Evolutionary conservation across 495 filamentous ascomycete genomes (phyloP), one percentile per base, ranked within the genome.

Genomic region (Lophiotrema nucula): DNA sequence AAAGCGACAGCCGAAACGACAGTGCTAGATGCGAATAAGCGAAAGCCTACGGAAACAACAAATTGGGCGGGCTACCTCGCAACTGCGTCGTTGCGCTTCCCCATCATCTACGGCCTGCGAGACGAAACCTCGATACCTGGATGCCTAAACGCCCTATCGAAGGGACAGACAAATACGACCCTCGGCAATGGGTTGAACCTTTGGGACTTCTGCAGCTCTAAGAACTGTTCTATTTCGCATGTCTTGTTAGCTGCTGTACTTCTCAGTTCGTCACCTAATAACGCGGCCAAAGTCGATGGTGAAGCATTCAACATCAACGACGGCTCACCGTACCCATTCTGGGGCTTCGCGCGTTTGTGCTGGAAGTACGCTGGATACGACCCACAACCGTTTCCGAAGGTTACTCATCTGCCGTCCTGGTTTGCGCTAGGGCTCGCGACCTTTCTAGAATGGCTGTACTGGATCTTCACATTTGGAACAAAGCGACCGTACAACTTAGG

Each of bases 291-390:
- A 11, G 16, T 38, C 11, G 28, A 18, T 21, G 47, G 47, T 1
- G n/a, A 51, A 23, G 47, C 31, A 2, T 51, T 51, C 47, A 37
- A 51, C 47, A 51, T 51, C 16, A 8, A 51, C 47, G 47, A 51
- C 16, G 47, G 47, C 2, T 5, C 18, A 15, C 27, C 16, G 12
- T 13, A 13, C 24, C 28, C 21, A 3, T 51, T 51, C 19, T 51
- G 47, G 47, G 16, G n/a, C 6, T 51, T 51, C 27, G 31, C 33
- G 18, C 47, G 47, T 6, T 3, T 15, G 8, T 12, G 18, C 27
- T 51, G 47, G 47, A 21, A 23, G 28, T 8, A 12, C 16, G 47
- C 47, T 11, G 47, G 47, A 12, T n/a, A 35, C 15, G n/a, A 37
- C 19, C 3, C 5, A 22, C 15, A 37, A 37, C 11, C 3, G 22